Evolutionary conservation across 345 rosid species (phyloP), one percentile per base, ranked within the genome.

Genomic region (Gossypium australe): DNA sequence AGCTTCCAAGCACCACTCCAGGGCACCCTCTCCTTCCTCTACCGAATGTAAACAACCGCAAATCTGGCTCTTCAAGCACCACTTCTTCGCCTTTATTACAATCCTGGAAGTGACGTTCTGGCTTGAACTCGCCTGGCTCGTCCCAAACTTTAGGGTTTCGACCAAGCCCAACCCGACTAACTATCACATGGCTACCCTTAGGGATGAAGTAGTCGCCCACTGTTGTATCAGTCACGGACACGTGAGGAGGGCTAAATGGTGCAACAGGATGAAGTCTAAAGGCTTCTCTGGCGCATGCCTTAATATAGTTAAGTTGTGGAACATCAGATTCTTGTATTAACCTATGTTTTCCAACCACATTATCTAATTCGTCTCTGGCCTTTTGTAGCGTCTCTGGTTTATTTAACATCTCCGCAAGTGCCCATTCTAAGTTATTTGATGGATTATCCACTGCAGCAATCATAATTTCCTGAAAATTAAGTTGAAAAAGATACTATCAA

Each of bases 191-290:
- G 25, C 82, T 80, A 8, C 80, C 86, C n/a, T 83, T 80, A 0
- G 84, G 57, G 57, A 52, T 52, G 20, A 53, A 53, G 22, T 17
- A 53, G 57, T 9, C 22, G 10, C 10, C 57, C 22, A 83, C 64
- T 8, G 14, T 34, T 3, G 77, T 38, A n/a, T 83, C 82, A 2
- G 43, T 22, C 1, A 13, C 18, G 1, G 82, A 51, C 2, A 14
- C 41, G 20, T 83, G 84, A 12, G 86, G 86, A 1, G 51, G 3
- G 29, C 67, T 79, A 58, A 81, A 84, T 0, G 80, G 24, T 0
- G 27, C n/a, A 0, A 77, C 0, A 0, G 83, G 86, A 13, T 84
- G 86, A 9, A 81, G 82, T 20, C 86, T 57, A n/a, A 77, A 84
- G 1, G 81, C 75, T 45, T 81, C 82, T 67, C 70, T 80, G 2